Conservation (phyloP, 108 stramenopile species). For the Fragilaria radians region DNA sequence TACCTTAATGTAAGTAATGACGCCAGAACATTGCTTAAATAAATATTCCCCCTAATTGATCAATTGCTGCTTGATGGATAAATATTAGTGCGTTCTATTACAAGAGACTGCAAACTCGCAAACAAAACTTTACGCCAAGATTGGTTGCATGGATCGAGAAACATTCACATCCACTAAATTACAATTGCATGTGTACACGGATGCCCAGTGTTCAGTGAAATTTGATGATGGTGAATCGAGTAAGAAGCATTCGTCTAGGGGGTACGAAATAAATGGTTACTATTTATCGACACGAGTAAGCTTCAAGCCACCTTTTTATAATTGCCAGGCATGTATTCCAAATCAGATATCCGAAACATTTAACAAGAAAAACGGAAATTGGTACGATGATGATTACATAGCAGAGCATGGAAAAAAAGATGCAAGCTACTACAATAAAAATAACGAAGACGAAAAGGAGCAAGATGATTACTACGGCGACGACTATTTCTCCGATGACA, state of each 20-base stretch:
- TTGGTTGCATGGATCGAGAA: conserved; percentile 77
- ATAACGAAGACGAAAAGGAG: conserved; percentile 21
- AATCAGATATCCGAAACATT: conserved; percentile 58
- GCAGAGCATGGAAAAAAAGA: conserved; percentile 41
- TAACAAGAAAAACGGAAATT: conserved; percentile 53
- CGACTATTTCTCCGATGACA: conserved; percentile 24
- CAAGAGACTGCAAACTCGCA: conserved; percentile 40
- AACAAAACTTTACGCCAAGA: conserved; percentile 69
- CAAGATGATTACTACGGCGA: conserved; percentile 23
- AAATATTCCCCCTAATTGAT: too few species aligned
- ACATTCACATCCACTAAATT: conserved; percentile 80
- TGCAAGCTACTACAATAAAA: conserved; percentile 17
- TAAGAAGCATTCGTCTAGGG: conserved; percentile 34
- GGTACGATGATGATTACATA: conserved; percentile 86
- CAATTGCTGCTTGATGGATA: too few species aligned
- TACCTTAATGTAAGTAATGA: conserved; percentile 59
- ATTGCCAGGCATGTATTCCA: conserved; percentile 55
- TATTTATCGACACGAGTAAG: conserved; percentile 54
- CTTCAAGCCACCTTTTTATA: conserved; percentile 80
- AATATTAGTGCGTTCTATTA: conserved; percentile 57
- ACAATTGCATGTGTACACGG: conserved; percentile 72
- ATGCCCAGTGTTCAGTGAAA: conserved; percentile 49
- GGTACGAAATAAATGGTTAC: conserved; percentile 63
- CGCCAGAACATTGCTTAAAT: background rate
- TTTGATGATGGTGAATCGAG: conserved; percentile 50